Evolutionary conservation across 352 stramenopile genomes (phyloP).

Genomic region (Salisapilia sapeloensis): DNA sequence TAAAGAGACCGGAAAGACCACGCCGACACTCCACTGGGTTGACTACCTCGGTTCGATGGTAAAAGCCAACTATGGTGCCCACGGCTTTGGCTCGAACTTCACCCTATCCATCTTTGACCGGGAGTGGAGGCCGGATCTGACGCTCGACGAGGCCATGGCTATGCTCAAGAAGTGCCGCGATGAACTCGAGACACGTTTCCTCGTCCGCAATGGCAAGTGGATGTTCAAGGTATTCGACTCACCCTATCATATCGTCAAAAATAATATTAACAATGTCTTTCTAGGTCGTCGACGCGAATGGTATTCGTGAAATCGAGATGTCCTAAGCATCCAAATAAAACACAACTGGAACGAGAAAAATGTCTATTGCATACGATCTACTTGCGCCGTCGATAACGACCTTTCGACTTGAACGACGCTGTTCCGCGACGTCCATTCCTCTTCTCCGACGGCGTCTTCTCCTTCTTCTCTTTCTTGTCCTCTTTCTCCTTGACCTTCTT

Average conservation of each 20-base stretch:
- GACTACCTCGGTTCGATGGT: constrained; percentile 76
- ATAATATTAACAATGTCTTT: not conserved
- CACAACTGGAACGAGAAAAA: too few species aligned
- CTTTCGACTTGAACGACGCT: constrained; percentile 84
- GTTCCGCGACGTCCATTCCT: constrained; percentile 79
- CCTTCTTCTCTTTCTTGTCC: constrained; percentile 72
- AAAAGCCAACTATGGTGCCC: constrained; percentile 76
- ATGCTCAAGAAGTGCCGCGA: constrained; percentile 67
- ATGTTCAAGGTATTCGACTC: constrained; percentile 34
- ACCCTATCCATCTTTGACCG: constrained; percentile 78
- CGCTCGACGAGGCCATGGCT: constrained; percentile 46
- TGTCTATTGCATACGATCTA: too few species aligned
- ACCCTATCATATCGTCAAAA: too few species aligned
- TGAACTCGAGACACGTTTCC: constrained; percentile 70
- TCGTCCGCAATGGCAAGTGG: constrained; percentile 79
- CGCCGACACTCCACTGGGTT: constrained; percentile 78
- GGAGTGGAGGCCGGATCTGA: constrained; percentile 77
- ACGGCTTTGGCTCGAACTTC: constrained; percentile 76
- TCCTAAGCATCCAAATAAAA: too few species aligned
- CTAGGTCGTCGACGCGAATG: constrained; percentile 15
- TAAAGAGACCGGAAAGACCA: constrained; percentile 10
- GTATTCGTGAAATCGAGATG: constrained; percentile 44
- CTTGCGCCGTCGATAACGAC: constrained; percentile 74
- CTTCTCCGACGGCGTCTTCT: constrained; percentile 84
- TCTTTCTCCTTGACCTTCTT: constrained; percentile 17